Evolutionary conservation across 805 yeast genomes (phyloP).

Genomic region (Metschnikowia shivogae): DNA sequence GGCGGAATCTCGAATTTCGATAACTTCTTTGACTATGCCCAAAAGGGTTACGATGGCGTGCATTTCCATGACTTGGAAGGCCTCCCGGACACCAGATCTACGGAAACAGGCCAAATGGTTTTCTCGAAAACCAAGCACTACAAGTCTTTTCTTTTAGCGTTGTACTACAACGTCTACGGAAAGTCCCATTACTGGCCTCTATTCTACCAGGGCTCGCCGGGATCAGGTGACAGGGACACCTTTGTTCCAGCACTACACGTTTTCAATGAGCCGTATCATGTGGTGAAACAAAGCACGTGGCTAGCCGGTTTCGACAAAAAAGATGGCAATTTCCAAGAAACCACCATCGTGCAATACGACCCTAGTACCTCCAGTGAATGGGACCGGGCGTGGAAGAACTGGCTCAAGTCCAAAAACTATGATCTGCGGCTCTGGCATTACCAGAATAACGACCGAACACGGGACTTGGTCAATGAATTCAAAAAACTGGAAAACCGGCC

Average conservation of each 20-base stretch:
- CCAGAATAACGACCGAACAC: conserved; percentile 16
- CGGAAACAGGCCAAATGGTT: conserved; percentile 35
- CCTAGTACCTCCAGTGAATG: conserved; percentile 15
- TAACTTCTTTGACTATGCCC: conserved; percentile 18
- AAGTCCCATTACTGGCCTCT: conserved; percentile 25
- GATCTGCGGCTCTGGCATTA: conserved; percentile 19
- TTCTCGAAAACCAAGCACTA: conserved; percentile 30
- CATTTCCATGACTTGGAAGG: conserved; percentile 32
- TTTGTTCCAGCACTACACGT: conserved; percentile 36
- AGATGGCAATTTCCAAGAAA: conserved; percentile 16
- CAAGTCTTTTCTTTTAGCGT: conserved; percentile 24
- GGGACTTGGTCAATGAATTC: conserved; percentile 12
- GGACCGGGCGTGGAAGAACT: conserved; percentile 13
- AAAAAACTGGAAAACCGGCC: conserved; percentile 1
- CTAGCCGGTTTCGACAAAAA: conserved; percentile 17
- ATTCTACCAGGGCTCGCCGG: conserved; percentile 34
- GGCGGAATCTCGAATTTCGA: conserved; percentile 26
- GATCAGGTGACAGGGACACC: conserved; percentile 35
- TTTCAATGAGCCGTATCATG: conserved; percentile 31
- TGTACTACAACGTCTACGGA: conserved; percentile 33
- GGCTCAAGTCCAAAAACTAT: conserved; percentile 14
- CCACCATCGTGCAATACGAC: conserved; percentile 24
- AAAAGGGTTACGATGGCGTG: conserved; percentile 15
- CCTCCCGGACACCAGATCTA: conserved; percentile 24
- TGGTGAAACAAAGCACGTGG: conserved; percentile 21